These are phyloP conservation scores for Cercospora citrullina DNA, from an alignment of 2,329 filamentous ascomycete species.

Conservation along the genomic window DNA sequence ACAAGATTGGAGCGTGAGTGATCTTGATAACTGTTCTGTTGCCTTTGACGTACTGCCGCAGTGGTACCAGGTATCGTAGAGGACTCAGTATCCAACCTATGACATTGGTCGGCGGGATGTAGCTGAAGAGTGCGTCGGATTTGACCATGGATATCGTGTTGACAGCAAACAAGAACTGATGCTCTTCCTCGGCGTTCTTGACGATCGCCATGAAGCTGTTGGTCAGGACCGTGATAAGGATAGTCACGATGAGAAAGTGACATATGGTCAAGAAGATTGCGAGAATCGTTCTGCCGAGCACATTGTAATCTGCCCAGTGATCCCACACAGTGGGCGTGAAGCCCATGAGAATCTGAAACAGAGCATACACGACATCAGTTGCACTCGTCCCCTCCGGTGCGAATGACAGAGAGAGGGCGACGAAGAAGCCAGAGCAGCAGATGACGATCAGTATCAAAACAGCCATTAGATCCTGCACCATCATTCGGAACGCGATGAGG, in stretches of 20 bases:
- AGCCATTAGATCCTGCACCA: conserved; percentile 85
- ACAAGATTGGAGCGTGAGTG: conserved; percentile 84
- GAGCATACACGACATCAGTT: conserved; percentile 76
- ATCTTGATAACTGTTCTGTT: conserved; percentile 91
- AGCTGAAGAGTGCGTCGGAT: conserved; percentile 93
- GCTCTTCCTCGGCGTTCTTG: conserved; percentile 89
- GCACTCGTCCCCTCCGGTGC: conserved; percentile 65
- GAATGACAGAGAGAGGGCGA: conserved; percentile 85
- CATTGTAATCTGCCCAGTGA: conserved; percentile 77
- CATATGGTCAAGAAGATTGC: conserved; percentile 87
- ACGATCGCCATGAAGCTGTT: conserved; percentile 96
- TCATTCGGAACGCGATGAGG: conserved; percentile 88
- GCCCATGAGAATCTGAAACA: conserved; percentile 94
- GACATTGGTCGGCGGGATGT: conserved; percentile 87
- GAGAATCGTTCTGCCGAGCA: conserved; percentile 73
- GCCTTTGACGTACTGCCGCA: conserved; percentile 77
- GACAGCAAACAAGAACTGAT: conserved; percentile 89
- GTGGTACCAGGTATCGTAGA: conserved; percentile 74
- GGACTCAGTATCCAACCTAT: conserved; percentile 88
- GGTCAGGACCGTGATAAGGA: conserved; percentile 90
- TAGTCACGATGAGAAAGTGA: conserved; percentile 92
- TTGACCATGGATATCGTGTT: conserved; percentile 98
- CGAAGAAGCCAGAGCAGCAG: conserved; percentile 90
- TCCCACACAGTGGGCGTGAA: conserved; percentile 96
- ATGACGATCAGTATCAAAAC: conserved; percentile 83